Conservation (phyloP, 371 early-diverging fungal species). For the Massospora cicadina region DNA sequence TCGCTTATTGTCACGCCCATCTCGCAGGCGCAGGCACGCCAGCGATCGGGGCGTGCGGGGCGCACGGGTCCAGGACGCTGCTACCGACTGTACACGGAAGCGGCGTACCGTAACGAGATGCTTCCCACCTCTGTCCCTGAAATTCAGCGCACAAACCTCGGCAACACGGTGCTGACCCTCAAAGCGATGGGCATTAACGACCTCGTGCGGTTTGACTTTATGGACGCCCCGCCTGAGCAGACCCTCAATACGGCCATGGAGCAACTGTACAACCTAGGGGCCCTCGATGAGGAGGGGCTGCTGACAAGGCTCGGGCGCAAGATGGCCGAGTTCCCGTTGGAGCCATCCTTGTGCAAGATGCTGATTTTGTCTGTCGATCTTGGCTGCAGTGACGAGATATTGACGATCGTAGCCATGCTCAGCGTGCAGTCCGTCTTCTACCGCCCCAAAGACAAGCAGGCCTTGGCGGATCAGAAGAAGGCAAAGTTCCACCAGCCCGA, state of each 20-base stretch:
- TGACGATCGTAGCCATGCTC: slow-evolving; percentile 94
- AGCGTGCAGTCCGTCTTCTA: slow-evolving; percentile 85
- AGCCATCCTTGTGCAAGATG: slow-evolving; percentile 85
- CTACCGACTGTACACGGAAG: slow-evolving; percentile 91
- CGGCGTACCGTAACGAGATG: slow-evolving; percentile 92
- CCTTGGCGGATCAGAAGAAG: slow-evolving; percentile 82
- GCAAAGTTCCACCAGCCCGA: slow-evolving; percentile 96
- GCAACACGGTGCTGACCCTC: slow-evolving; percentile 75
- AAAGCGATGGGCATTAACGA: slow-evolving; percentile 96
- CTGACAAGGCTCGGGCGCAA: slow-evolving; percentile 32
- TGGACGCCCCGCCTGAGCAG: slow-evolving; percentile 90
- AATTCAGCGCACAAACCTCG: slow-evolving; percentile 92
- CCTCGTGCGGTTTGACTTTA: slow-evolving; percentile 87
- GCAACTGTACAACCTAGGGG: slow-evolving; percentile 80
- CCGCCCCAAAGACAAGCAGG: slow-evolving; percentile 91
- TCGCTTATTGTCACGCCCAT: slow-evolving; percentile 84
- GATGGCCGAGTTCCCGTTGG: slow-evolving; percentile 96
- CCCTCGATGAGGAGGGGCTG: slow-evolving; percentile 84
- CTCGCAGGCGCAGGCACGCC: slow-evolving; percentile 90
- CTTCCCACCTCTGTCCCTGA: slow-evolving; percentile 90
- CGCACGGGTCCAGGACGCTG: slow-evolving; percentile 94
- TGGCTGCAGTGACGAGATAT: slow-evolving; percentile 86
- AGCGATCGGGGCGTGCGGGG: slow-evolving; percentile 97
- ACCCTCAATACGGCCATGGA: slow-evolving; percentile 88
- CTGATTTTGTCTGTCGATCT: slow-evolving; percentile 77